Evolutionary conservation across 75 land plant genomes (phyloP), one percentile per base, ranked within the genome.

Genomic region (Cunninghamia lanceolata): DNA sequence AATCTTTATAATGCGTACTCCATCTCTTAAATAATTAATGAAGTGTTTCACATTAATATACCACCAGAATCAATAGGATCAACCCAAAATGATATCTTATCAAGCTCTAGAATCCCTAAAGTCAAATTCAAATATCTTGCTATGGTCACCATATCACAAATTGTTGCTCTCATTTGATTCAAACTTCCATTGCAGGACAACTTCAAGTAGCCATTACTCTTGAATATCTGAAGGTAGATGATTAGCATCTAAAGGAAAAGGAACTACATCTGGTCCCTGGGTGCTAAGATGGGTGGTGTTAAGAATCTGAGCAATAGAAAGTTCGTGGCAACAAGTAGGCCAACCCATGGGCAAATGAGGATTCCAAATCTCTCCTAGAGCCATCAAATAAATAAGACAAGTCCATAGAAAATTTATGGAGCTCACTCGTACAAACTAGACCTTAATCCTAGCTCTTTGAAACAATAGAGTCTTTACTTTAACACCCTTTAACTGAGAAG

Each of bases 111-210:
- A 80, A 0, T 1, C 8, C 32, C 11, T 42, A n/a, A 43, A n/a
- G n/a, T n/a, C 34, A 45, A 80, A 71, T 80, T n/a, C n/a, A n/a
- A n/a, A n/a, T n/a, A n/a, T n/a, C n/a, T n/a, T n/a, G n/a, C n/a
- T n/a, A n/a, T n/a, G n/a, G n/a, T n/a, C n/a, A n/a, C n/a, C n/a
- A n/a, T n/a, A n/a, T n/a, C n/a, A n/a, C n/a, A n/a, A n/a, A 97
- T 98, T 88, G 92, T 98, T 73, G 99, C 84, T 80, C 94, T 91
- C 95, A 92, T 92, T 76, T 93, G 95, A 71, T 92, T 93, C 68
- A 93, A 89, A 0, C 95, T 94, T 42, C 95, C 95, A 89, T 93
- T 93, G 94, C 94, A 92, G 14, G 90, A 92, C 4, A 92, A 89
- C 87, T 84, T 85, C 46, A 93, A 90, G 86, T 90, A 97, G 14